Evolutionary conservation across 2,329 filamentous ascomycete species (phyloP).

Genomic region (Penicillium sp.): DNA sequence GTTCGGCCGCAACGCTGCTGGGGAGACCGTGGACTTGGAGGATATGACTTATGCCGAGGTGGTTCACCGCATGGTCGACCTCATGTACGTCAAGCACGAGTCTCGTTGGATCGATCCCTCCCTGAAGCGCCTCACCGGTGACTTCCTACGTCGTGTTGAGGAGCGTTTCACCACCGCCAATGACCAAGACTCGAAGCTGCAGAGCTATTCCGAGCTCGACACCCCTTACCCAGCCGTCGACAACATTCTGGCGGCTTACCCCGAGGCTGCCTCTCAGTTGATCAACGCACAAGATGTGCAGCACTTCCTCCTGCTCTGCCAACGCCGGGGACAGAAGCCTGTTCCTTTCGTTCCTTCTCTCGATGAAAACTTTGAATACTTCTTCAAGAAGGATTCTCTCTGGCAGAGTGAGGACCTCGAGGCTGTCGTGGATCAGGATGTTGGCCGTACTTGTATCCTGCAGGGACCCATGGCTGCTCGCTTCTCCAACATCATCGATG

Average conservation of each 20-base stretch:
- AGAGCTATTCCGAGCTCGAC: slow-evolving; percentile 84
- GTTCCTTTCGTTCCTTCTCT: slow-evolving; percentile 94
- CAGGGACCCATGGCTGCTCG: slow-evolving; percentile 91
- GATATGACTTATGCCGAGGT: slow-evolving; percentile 96
- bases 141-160: slow-evolving; percentile 95
- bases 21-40: slow-evolving; percentile 80
- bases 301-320: slow-evolving; percentile 90
- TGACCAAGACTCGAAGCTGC: slow-evolving; percentile 76
- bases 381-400: slow-evolving; percentile 99
- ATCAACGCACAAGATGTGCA: slow-evolving; percentile 99
- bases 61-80: slow-evolving; percentile 78
- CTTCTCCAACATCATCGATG: slow-evolving; percentile 84
- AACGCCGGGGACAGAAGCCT: slow-evolving; percentile 90
- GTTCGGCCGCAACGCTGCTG: slow-evolving; percentile 83
- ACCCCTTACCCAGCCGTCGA: slow-evolving; percentile 77
- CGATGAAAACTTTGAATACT: slow-evolving; percentile 97
- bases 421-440: slow-evolving; percentile 92
- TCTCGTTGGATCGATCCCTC: slow-evolving; percentile 87
- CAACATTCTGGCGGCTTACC: slow-evolving; percentile 76
- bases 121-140: slow-evolving; percentile 77
- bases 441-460: slow-evolving; percentile 91
- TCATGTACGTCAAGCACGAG: slow-evolving; percentile 90
- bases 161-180: slow-evolving; percentile 81
- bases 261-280: slow-evolving; percentile 82
- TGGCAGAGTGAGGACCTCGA: slow-evolving; percentile 99